phyloP scores from a whole-genome alignment of 768 basidiomycete species.

The Tephrocybe sp. region DNA sequence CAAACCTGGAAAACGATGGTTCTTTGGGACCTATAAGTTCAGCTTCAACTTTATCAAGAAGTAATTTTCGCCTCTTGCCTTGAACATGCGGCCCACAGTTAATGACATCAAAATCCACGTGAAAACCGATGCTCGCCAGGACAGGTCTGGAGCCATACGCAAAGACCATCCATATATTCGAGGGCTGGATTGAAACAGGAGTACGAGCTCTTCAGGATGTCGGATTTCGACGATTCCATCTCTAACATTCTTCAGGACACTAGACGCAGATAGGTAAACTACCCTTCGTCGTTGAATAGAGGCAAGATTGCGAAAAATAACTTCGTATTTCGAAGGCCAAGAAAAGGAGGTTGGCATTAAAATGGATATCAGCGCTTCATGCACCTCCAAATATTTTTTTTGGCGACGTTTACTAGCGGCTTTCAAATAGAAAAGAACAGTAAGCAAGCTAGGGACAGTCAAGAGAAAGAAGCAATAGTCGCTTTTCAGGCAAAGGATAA shows the following conservation, averaged over 20 bases:
- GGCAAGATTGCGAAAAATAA: constrained; percentile 22
- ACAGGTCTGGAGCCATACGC: constrained; percentile 26
- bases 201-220: constrained; percentile 33
- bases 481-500: too few species aligned
- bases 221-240: constrained; percentile 43
- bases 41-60: neutral
- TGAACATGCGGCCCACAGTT: constrained; percentile 5
- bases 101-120: constrained; percentile 32
- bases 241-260: constrained; percentile 33
- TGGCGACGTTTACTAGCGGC: constrained; percentile 8
- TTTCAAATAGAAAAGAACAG: constrained; percentile 11
- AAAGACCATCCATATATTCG: constrained; percentile 37
- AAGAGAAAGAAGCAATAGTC: too few species aligned
- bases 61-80: constrained; percentile 1
- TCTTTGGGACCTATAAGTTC: neutral
- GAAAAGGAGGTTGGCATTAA: constrained; percentile 42
- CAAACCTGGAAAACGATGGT: constrained; percentile 3
- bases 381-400: constrained; percentile 4
- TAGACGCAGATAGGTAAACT: constrained; percentile 29
- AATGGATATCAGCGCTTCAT: constrained; percentile 37
- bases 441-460: neutral
- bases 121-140: constrained; percentile 31
- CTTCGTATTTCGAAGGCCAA: constrained; percentile 38
- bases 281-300: constrained; percentile 14
- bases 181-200: constrained; percentile 32